Base-by-base conservation (phyloP, 75 land plant species). In the Pinus taeda region DNA sequence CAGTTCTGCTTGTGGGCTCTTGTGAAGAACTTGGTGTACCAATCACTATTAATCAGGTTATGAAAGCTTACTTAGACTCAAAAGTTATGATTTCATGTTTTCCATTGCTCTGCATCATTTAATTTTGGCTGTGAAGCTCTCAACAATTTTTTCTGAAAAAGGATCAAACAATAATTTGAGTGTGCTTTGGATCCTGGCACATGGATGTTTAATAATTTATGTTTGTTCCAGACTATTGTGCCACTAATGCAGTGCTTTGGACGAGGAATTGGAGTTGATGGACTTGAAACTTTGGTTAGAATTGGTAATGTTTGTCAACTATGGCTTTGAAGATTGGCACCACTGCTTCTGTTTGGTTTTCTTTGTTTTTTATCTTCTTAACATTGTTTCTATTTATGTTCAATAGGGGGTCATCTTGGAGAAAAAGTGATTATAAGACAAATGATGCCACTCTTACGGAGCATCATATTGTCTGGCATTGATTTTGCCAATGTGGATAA, bases 11-110 rank as follows among this genome's bases (percentile, higher is more conserved):
- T 33, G 81, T 94, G 77, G 90, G 90, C 59, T 93, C 95, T 39
- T 84, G 97, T 75, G 95, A 92, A 75, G 95, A 94, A 76, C 89
- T 94, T 60, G 97, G 97, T 24, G 76, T 92, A 42, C 95, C 97
- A 14, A 73, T 93, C 36, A 93, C 92, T 42, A 59, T 93, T 74
- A 81, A 92, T 81, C 96, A 93, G 92, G 96, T 92, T 78, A 21
- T 21, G 67, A 57, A 55, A 33, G n/a, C 36, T 74, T 62, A 12
- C 20, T 24, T 29, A 74, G n/a, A 15, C 66, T 60, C 53, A 57
- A 4, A 60, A 58, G 57, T 71, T 74, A 49, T 77, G 33, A 17
- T 17, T 77, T 53, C 15, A 55, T 29, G 8, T 58, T 49, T 70
- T 24, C n/a, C 49, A 15, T 73, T 59, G 36, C 29, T 57, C 4